Evolutionary conservation across 2,329 filamentous ascomycete genomes (phyloP).

Genomic region (Sarocladium kiliense): DNA sequence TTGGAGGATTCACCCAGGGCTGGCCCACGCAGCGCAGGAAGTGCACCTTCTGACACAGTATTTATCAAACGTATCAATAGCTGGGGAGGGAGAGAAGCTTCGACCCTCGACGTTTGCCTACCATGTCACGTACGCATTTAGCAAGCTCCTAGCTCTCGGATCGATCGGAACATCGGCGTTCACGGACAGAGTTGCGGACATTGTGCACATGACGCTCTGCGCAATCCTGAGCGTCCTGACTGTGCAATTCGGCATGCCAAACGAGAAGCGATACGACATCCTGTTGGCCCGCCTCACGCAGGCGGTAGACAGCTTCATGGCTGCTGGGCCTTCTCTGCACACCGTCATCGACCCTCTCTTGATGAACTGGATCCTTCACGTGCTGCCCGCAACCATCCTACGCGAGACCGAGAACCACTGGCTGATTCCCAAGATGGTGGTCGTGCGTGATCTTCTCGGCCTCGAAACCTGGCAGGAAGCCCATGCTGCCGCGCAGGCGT

Average conservation of each 20-base stretch:
- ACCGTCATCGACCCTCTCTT: neutral
- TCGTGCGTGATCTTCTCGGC: neutral
- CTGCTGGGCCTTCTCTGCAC: neutral
- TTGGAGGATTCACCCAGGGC: neutral
- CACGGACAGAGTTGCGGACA: slow-evolving; percentile 13
- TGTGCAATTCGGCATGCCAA: slow-evolving; percentile 7
- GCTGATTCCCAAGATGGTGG: neutral
- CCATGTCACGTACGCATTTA: neutral
- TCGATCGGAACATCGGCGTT: slow-evolving; percentile 9
- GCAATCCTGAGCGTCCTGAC: slow-evolving; percentile 21
- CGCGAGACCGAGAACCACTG: neutral
- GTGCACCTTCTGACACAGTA: neutral
- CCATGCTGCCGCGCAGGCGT: slow-evolving; percentile 7
- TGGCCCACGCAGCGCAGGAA: neutral
- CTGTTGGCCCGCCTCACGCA: slow-evolving; percentile 5
- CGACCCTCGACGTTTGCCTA: neutral
- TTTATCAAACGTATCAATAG: neutral
- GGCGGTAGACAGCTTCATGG: slow-evolving; percentile 11
- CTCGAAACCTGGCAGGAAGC: slow-evolving; percentile 1
- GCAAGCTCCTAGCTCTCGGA: slow-evolving; percentile 16
- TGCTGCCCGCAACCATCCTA: neutral
- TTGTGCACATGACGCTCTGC: slow-evolving; percentile 20
- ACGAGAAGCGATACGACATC: slow-evolving; percentile 11
- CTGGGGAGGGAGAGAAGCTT: neutral
- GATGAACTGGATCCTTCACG: slow-evolving; percentile 6